Evolutionary conservation across 495 filamentous ascomycete genomes (phyloP), one percentile per base, ranked within the genome.

Genomic region (Penicillium argentinense): DNA sequence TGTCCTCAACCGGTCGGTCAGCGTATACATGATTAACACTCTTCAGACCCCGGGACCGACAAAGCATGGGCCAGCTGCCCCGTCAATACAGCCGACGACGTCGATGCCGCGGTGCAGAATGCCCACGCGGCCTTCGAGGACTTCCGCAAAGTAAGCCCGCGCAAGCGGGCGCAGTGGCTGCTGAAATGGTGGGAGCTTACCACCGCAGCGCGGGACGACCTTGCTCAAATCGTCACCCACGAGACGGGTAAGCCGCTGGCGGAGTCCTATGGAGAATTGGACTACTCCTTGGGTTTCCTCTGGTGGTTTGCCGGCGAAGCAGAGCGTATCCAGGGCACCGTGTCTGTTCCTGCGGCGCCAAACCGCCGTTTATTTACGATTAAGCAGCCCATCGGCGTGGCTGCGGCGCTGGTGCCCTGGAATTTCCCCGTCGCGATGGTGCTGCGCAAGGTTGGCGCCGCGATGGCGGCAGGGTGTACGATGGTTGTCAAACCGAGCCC

Each of bases 271-370:
- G 77, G 74, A 9, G 82, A 85, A 55, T 60, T 84, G 29, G 78
- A 81, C 37, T 85, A 85, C 56, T 78, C 79, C 0, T 59, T 74
- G 0, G 72, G 77, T 4, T 85, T 85, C 59, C 75, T 77, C 8
- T 81, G 80, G 73, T 84, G 81, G 80, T 85, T 85, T 57, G 66
- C 77, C 0, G 82, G 80, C 5, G 85, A 89, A 56, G 84, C 85
- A 2, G 86, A 89, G 69, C 72, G 86, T 14, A 74, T 88, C 9
- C 78, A 81, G 4, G 85, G 86, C 19, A 75, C 74, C 0, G 71
- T 85, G 1, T 74, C 76, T 17, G 66, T 71, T 3, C 72, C 84
- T 7, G 61, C 81, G 0, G 65, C 75, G 0, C 79, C 83, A 0
- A 78, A 79, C 19, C 71, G 85, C n/a, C 72, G 86, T 4, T 66